Evolutionary conservation across 495 filamentous ascomycete species (phyloP).

Genomic region (Penicillium steckii): DNA sequence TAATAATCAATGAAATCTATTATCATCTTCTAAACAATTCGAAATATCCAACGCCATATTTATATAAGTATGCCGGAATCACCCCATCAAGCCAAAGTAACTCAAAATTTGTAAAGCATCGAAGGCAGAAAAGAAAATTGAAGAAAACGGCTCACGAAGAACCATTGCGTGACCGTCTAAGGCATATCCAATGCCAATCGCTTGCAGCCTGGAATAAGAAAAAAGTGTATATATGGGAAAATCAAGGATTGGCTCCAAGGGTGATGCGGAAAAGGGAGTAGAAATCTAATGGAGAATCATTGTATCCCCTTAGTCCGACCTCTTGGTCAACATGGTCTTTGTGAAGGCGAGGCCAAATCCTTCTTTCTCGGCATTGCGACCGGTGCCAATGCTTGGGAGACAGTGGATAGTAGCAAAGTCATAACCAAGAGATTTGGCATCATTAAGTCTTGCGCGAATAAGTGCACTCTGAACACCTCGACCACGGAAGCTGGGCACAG

Average conservation of each 20-base stretch:
- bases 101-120: not conserved
- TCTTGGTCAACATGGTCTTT: slow-evolving; percentile 16
- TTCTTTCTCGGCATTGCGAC: slow-evolving; percentile 19
- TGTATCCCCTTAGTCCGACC: not conserved
- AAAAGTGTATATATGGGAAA: not conserved
- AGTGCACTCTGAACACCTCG: slow-evolving; percentile 17
- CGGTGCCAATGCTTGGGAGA: slow-evolving; percentile 12
- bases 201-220: not conserved
- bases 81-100: not conserved
- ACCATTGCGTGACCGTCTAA: not conserved
- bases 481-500: slow-evolving; percentile 13
- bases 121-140: not conserved
- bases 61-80: not conserved
- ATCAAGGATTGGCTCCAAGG: not conserved
- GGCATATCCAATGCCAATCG: not conserved
- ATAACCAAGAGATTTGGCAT: slow-evolving; percentile 10
- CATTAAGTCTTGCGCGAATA: slow-evolving; percentile 12
- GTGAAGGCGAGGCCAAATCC: slow-evolving; percentile 23
- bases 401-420: slow-evolving; percentile 14
- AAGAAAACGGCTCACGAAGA: not conserved
- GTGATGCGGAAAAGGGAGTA: not conserved
- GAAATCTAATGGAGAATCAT: not conserved
- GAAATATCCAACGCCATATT: not conserved
- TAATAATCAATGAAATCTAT: not conserved
- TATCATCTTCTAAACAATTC: not conserved